A percentile compares a stretch with the other conserved stretches of the same genome.
These are phyloP conservation scores for Elongisporangium prolatum DNA, from an alignment of 352 stramenopile genomes.

Conservation along the genomic window DNA sequence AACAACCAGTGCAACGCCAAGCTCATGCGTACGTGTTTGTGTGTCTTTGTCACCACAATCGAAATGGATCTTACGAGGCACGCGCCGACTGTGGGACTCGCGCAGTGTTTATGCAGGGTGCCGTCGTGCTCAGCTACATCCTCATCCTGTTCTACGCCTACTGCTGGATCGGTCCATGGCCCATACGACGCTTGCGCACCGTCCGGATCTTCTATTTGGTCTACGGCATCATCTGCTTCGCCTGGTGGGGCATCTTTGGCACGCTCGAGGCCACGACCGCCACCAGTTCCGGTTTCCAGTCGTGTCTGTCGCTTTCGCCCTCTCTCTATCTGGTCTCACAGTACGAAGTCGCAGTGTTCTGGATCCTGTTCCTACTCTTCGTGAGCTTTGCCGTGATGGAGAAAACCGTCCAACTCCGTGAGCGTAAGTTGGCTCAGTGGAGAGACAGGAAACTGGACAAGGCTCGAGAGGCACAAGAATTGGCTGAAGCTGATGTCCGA, in stretches of 20 bases:
- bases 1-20: constrained; percentile 61
- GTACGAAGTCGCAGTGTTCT: constrained; percentile 67
- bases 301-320: constrained; percentile 61
- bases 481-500: constrained; percentile 26
- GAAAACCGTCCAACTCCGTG: constrained; percentile 27
- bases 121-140: constrained; percentile 59
- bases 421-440: constrained; percentile 35
- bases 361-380: constrained; percentile 44
- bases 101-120: constrained; percentile 58
- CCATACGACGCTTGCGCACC: constrained; percentile 49
- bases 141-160: constrained; percentile 68
- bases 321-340: constrained; percentile 65
- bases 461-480: constrained; percentile 21
- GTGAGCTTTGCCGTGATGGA: constrained; percentile 49
- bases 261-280: constrained; percentile 50
- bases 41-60: background rate
- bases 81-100: constrained; percentile 5
- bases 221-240: constrained; percentile 49
- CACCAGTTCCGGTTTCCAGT: constrained; percentile 60
- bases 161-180: constrained; percentile 58
- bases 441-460: constrained; percentile 17
- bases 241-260: constrained; percentile 68
- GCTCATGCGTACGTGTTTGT: constrained; percentile 42
- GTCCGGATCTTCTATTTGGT: constrained; percentile 62
- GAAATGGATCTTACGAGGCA: constrained; percentile 4